Base-by-base conservation (phyloP, 1,284 basidiomycete species). In the Cryptococcus sp. region DNA sequence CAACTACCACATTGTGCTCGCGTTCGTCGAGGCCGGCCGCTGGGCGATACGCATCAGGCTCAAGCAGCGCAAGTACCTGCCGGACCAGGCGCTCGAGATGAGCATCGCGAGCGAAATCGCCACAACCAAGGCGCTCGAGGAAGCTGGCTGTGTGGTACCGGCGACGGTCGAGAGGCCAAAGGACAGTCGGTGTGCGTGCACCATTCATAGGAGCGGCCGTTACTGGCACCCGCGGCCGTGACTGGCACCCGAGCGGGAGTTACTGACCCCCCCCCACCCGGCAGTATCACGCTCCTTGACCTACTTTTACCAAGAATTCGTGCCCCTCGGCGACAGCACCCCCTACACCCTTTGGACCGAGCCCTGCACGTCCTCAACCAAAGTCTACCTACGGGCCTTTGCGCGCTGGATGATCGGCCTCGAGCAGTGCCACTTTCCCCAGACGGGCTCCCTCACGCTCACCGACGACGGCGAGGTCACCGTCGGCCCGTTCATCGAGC, bases 31-130 rank as follows among this genome's bases (percentile, higher is more conserved):
- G 42, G 55, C 45, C 8, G 21, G 24, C 21, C 51, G 51, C 24
- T 57, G 55, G 55, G 46, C 51, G 3, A 57, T 52, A 50, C 45
- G 55, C 33, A 57, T 57, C 21, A 46, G 50, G 35, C 35, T 50
- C 37, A 47, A 42, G 21, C 37, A 42, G 39, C 24, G 24, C 18
- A 47, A 49, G 36, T 42, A 48, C 24, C 15, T 39, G 18, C 50
- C 50, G 4, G 50, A 52, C 11, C 6, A 24, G 18, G 55, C 55
- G 24, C 20, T 52, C 15, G 16, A 16, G 18, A 16, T 40, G 38
- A 52, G 50, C 37, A 18, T 47, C 15, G 8, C 20, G 6, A 52
- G 50, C 43, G 55, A 57, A n/a, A 42, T 57, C 15, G 55, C 55
- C 4, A 57, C 55, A 15, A 28, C 50, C 36, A 21, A 43, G 40